Base-by-base conservation (phyloP, 805 yeast species). In the Suhomyces tanzawaensis region DNA sequence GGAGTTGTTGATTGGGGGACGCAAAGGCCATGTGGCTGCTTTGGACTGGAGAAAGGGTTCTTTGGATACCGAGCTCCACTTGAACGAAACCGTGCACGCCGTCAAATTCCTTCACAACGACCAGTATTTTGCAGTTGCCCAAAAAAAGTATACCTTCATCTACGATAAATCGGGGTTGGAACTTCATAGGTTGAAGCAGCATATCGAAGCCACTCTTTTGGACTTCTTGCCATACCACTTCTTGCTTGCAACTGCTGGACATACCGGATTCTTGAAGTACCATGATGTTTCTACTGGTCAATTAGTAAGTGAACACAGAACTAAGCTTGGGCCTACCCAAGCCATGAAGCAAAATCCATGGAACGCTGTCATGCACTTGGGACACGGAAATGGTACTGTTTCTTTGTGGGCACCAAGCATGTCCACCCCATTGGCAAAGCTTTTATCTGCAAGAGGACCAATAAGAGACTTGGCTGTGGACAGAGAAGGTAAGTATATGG, bases 251-350 rank as follows among this genome's bases (percentile, higher is more conserved):
- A 79, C 96, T 1, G 88, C 95, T 1, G 98, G 99, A 29, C 81
- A 85, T 50, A 79, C 95, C 2, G 96, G 96, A 4, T 85, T 74
- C 62, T 71, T 93, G 44, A 87, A 85, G 63, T 93, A 87, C 62
- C 98, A 93, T 55, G 99, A 93, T 62, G 95, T 90, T 2, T 83
- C 96, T 3, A 93, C 98, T 0, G 99, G 99, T 44, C 77, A 72
- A 32, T 66, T 88, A 23, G 93, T 90, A 1, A 72, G 88, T 30
- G 98, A 93, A 59, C 67, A 81, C 21, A 76, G 90, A 56, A 89
- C 97, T 7, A 88, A 85, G 59, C 62, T 86, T 46, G 99, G 99
- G 1, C 95, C 98, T 14, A 85, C 96, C 0, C 81, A 82, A 33
- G 75, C 91, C 5, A 79, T 91, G 89, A 69, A 82, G 36, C 95